Evolutionary conservation across 2,329 filamentous ascomycete genomes (phyloP), one percentile per base, ranked within the genome.

Genomic region (Cladosporium austrohemisphaericum): DNA sequence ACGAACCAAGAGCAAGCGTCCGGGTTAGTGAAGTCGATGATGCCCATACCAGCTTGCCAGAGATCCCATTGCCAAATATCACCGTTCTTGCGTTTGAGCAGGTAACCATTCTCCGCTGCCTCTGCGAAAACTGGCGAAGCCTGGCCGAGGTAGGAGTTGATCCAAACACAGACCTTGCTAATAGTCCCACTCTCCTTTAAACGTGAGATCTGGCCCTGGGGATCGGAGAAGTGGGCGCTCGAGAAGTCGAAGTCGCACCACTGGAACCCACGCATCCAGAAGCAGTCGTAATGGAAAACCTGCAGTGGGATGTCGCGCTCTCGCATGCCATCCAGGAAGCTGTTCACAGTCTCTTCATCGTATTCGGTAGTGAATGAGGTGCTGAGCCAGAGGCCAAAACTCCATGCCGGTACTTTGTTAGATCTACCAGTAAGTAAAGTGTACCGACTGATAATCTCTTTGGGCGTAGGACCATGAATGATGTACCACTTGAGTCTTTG

Each of bases 211-310:
- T 84, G 83, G 0, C 75, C 79, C 43, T 76, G 74, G 1, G 85
- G 81, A 55, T 88, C 83, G 0, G 84, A 83, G 66, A 88, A 88
- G 57, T 78, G 78, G 38, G 83, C 78, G 1, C 76, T 69, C 59
- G 85, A 83, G 68, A 87, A 88, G 43, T 82, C 75, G 55, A 88
- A 88, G 64, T 88, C 84, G 51, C 83, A 86, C 85, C 84, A 88
- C 49, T 81, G 80, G 62, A 86, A 88, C 1, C 80, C 82, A 54
- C 83, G 82, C 75, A 88, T 82, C 84, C 84, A 88, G 74, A 87
- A 88, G 65, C 81, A 86, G 63, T 88, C 85, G 55, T 85, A 88
- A 65, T 88, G 85, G 66, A 88, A 88, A 3, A 87, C 83, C 29
- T 84, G 79, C 1, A 88, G 75, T 0, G 82, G 80, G 13, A 84